A percentile compares a stretch with the other conserved stretches of the same genome.
Evolutionary conservation across 768 basidiomycete species (phyloP).

Genomic region (Trametes elegans): DNA sequence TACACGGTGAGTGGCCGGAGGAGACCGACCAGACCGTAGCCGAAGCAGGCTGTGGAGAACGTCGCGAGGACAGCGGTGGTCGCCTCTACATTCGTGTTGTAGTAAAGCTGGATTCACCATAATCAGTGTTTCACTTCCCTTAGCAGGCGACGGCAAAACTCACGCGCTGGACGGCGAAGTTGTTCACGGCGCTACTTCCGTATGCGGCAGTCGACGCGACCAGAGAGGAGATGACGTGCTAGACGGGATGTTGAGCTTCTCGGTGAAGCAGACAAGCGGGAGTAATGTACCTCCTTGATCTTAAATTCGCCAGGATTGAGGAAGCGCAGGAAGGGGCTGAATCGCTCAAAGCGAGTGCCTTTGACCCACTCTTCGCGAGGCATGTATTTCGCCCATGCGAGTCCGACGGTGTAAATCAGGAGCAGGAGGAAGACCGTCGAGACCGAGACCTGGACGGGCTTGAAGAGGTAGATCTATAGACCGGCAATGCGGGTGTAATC

Average conservation of each 20-base stretch:
- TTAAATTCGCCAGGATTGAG: constrained; percentile 58
- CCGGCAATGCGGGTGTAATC: not conserved
- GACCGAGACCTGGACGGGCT: constrained; percentile 51
- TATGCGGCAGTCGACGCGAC: constrained; percentile 55
- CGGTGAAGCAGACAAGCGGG: not conserved
- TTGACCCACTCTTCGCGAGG: constrained; percentile 42
- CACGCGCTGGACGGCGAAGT: constrained; percentile 62
- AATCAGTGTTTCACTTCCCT: not conserved
- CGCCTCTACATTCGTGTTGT: constrained; percentile 52
- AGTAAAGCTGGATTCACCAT: constrained; percentile 46
- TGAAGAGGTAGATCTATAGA: constrained; percentile 55
- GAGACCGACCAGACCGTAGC: constrained; percentile 61
- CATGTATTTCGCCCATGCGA: constrained; percentile 47
- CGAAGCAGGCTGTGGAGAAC: constrained; percentile 64
- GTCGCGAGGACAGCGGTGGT: constrained; percentile 59
- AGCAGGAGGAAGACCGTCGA: constrained; percentile 58
- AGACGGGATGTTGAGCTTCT: not conserved
- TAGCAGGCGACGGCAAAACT: constrained; percentile 9
- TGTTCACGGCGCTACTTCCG: constrained; percentile 53
- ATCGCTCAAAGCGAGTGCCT: constrained; percentile 41
- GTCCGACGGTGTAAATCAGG: constrained; percentile 50
- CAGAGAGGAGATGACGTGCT: constrained; percentile 59
- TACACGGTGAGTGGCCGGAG: constrained; percentile 58
- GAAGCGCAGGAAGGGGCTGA: constrained; percentile 42
- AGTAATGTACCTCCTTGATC: constrained; percentile 51